These are phyloP conservation scores for Phytophthora colocasiae DNA, from an alignment of 352 stramenopile genomes.

Conservation along the genomic window DNA sequence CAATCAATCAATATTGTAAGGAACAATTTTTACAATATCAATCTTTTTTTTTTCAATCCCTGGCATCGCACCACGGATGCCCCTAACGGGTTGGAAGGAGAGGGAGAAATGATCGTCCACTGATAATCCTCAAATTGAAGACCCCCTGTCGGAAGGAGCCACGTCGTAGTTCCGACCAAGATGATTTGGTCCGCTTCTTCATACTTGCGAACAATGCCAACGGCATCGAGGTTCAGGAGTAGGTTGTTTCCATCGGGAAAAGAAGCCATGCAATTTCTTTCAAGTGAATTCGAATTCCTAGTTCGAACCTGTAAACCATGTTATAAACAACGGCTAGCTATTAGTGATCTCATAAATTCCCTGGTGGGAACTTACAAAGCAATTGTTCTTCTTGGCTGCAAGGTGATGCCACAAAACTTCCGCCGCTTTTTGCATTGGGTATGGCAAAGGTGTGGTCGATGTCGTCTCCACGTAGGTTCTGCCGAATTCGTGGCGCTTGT, in stretches of 20 bases:
- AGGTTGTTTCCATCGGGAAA: constrained; percentile 15
- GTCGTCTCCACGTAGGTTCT: constrained; percentile 23
- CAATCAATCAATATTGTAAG: too few species aligned
- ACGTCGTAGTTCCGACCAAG: constrained; percentile 29
- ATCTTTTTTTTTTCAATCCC: too few species aligned
- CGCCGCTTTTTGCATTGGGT: constrained; percentile 15
- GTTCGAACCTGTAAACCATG: constrained; percentile 6
- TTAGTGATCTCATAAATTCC: too few species aligned
- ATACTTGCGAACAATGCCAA: constrained; percentile 37
- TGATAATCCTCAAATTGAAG: constrained; percentile 39
- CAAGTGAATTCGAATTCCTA: constrained; percentile 18
- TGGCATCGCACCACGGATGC: constrained; percentile 31
- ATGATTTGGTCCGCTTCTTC: constrained; percentile 32
- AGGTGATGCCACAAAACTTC: constrained; percentile 33
- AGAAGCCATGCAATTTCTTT: constrained; percentile 36
- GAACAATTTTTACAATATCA: too few species aligned
- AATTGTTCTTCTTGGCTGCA: constrained; percentile 34
- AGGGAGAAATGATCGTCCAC: constrained; percentile 36
- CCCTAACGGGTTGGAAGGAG: constrained; percentile 7
- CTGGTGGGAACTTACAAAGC: constrained; percentile 20
- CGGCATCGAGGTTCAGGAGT: constrained; percentile 17
- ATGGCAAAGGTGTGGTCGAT: constrained; percentile 29
- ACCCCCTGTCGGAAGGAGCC: constrained; percentile 33
- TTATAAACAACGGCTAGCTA: constrained; percentile 1
- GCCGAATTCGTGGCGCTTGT: background rate